phyloP scores from a whole-genome alignment of 2,329 filamentous ascomycete species.

The Grosmannia serpens region DNA sequence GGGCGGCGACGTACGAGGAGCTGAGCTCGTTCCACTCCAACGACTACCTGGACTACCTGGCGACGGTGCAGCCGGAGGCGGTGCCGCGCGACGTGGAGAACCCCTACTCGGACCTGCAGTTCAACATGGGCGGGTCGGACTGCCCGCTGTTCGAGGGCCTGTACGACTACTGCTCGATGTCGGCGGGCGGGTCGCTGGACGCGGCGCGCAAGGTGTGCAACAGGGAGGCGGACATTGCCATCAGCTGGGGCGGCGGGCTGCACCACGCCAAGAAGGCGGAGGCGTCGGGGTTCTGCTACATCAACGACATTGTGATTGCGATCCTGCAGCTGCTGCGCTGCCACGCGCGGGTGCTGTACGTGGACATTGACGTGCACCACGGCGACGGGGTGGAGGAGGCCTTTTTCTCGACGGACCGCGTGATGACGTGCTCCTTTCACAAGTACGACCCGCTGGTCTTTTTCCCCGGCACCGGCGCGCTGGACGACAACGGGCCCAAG shows the following conservation, averaged over 20 bases:
- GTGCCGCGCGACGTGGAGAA: slow-evolving; percentile 55
- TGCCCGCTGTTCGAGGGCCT: slow-evolving; percentile 95
- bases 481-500: slow-evolving; percentile 73
- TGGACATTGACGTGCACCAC: slow-evolving; percentile 83
- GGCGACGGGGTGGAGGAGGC: slow-evolving; percentile 79
- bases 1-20: slow-evolving; percentile 78
- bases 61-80: slow-evolving; percentile 54
- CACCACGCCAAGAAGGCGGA: slow-evolving; percentile 94
- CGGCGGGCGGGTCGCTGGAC: slow-evolving; percentile 80
- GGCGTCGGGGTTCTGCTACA: slow-evolving; percentile 94
- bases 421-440: slow-evolving; percentile 89
- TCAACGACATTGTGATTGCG: slow-evolving; percentile 94
- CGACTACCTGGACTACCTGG: slow-evolving; percentile 86
- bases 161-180: slow-evolving; percentile 90
- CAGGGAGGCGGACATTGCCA: slow-evolving; percentile 83
- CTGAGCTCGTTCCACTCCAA: slow-evolving; percentile 74
- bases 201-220: slow-evolving; percentile 82
- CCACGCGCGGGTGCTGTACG: slow-evolving; percentile 80
- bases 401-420: slow-evolving; percentile 72
- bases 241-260: slow-evolving; percentile 93
- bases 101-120: slow-evolving; percentile 53
- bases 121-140: slow-evolving; percentile 82
- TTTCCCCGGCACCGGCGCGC: slow-evolving; percentile 83
- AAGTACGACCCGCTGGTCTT: slow-evolving; percentile 80
- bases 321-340: slow-evolving; percentile 78